Percentiles rank a stretch among this genome's conserved stretches.
Conservation (phyloP, 1,139 yeast genomes). For the Saccharomyces hybrid region DNA sequence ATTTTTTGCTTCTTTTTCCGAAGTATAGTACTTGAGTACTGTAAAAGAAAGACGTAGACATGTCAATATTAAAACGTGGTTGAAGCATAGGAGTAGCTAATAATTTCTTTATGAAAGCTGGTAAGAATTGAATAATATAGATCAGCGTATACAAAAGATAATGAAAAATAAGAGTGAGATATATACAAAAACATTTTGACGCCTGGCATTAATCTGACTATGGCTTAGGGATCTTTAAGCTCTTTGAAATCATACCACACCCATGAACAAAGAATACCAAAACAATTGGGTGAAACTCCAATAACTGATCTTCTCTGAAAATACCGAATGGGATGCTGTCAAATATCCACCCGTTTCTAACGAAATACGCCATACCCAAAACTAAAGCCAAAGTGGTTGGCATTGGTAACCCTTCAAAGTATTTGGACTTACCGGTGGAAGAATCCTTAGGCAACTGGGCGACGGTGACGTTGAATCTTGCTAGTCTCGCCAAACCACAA, state of each 20-base stretch:
- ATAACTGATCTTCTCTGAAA: constrained; percentile 42
- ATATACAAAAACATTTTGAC: background rate
- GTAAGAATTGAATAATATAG: background rate
- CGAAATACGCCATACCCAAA: constrained; percentile 57
- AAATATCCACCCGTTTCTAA: constrained; percentile 39
- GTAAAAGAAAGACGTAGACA: too few species aligned
- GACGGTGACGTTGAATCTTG: constrained; percentile 90
- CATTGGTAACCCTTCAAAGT: constrained; percentile 92
- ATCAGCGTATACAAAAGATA: background rate
- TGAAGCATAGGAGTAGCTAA: too few species aligned
- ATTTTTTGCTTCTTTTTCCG: background rate
- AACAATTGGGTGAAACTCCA: constrained; percentile 70
- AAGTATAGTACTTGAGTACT: too few species aligned
- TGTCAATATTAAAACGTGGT: too few species aligned
- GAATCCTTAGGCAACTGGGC: constrained; percentile 82
- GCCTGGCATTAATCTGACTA: constrained; percentile 26
- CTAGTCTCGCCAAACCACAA: constrained; percentile 89
- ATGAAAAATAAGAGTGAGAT: background rate
- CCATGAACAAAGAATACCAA: constrained; percentile 69
- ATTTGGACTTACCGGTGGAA: constrained; percentile 65
- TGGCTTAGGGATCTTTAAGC: constrained; percentile 84
- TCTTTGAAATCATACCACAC: constrained; percentile 84
- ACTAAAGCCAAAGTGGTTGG: constrained; percentile 82
- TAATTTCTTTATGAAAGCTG: background rate
- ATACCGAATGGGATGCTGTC: constrained; percentile 59